phyloP scores from a whole-genome alignment of 2,329 filamentous ascomycete species.

The Diaporthe citriasiana region DNA sequence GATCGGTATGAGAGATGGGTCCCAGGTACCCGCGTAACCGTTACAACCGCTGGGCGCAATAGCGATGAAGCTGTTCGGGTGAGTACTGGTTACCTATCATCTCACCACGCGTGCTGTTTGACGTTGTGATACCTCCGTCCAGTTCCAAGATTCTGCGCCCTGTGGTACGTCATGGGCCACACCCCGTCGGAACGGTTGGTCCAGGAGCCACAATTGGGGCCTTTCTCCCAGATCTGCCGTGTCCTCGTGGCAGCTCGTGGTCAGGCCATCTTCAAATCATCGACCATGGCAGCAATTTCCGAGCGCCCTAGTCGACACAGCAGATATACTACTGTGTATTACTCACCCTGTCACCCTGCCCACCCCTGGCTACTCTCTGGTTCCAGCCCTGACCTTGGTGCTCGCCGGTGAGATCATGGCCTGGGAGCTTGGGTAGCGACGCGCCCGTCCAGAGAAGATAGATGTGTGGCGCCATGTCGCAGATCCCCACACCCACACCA shows the following conservation, averaged over 20 bases:
- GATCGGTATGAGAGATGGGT: not conserved
- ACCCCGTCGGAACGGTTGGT: slow-evolving; percentile 26
- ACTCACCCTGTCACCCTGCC: not conserved
- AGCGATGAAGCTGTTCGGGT: slow-evolving; percentile 14
- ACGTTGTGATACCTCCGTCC: slow-evolving; percentile 24
- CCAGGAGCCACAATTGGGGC: slow-evolving; percentile 19
- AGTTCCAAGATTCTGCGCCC: slow-evolving; percentile 21
- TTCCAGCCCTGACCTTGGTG: not conserved
- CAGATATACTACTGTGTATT: not conserved
- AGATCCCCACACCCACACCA: slow-evolving; percentile 17
- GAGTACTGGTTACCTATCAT: slow-evolving; percentile 26
- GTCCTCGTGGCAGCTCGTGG: slow-evolving; percentile 29
- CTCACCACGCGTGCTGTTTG: not conserved
- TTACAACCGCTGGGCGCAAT: slow-evolving; percentile 1
- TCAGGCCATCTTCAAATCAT: slow-evolving; percentile 12
- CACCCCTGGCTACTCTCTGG: not conserved
- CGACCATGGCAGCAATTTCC: slow-evolving; percentile 13
- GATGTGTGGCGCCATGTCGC: slow-evolving; percentile 20
- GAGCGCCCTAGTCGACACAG: not conserved
- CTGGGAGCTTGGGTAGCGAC: not conserved
- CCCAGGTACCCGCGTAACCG: slow-evolving; percentile 2
- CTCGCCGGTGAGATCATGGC: slow-evolving; percentile 18
- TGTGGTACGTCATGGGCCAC: slow-evolving; percentile 26
- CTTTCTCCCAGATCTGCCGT: slow-evolving; percentile 25
- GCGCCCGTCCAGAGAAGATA: not conserved